Conservation (phyloP, 1,139 yeast species). For the Scheffersomyces lignicola region DNA sequence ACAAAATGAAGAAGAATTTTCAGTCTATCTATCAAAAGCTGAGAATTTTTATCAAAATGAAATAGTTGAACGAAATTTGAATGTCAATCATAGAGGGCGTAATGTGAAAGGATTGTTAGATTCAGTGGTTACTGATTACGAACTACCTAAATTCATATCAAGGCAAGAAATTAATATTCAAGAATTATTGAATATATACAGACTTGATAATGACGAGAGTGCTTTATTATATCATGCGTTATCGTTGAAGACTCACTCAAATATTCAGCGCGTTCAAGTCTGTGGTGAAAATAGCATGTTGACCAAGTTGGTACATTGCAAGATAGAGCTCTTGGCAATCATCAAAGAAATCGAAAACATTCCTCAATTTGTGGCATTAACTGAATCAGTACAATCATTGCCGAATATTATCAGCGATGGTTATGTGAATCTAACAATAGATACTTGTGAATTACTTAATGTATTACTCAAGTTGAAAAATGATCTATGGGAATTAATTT, state of each 20-base stretch:
- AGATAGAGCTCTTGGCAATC: slow-evolving; percentile 7
- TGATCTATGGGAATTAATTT: slow-evolving; percentile 11
- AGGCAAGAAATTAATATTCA: neutral
- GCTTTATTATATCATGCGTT: neutral
- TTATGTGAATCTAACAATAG: slow-evolving; percentile 1
- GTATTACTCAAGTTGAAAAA: slow-evolving; percentile 20
- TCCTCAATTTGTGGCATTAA: slow-evolving; percentile 13
- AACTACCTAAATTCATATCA: neutral
- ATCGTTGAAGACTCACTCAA: slow-evolving; percentile 1
- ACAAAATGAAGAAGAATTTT: slow-evolving; percentile 11
- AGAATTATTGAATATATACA: neutral
- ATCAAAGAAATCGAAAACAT: slow-evolving; percentile 10
- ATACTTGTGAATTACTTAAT: slow-evolving; percentile 13
- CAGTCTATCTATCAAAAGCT: slow-evolving; percentile 4
- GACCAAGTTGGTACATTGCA: slow-evolving; percentile 5
- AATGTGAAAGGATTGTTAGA: neutral
- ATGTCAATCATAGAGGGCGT: slow-evolving; percentile 4
- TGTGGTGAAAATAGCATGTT: neutral
- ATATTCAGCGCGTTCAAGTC: neutral
- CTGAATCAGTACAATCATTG: slow-evolving; percentile 14
- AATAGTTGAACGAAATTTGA: slow-evolving; percentile 7
- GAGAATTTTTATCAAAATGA: slow-evolving; percentile 1
- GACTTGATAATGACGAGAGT: slow-evolving; percentile 1
- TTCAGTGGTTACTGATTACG: neutral
- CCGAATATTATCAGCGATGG: slow-evolving; percentile 15